Evolutionary conservation across 768 basidiomycete genomes (phyloP).

Genomic region (Pholiota molesta): DNA sequence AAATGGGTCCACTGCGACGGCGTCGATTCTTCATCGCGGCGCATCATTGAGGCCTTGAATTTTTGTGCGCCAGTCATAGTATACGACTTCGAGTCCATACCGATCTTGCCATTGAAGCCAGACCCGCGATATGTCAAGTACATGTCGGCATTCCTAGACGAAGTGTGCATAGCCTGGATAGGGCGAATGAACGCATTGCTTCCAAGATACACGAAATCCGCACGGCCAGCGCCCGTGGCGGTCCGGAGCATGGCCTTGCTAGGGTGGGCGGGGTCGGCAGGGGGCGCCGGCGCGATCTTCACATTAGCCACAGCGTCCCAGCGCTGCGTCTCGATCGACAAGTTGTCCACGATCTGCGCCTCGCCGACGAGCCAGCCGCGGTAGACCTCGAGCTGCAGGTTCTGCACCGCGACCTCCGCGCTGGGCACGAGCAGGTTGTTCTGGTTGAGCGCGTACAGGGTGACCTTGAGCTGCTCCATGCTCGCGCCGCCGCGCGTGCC

Average conservation of each 20-base stretch:
- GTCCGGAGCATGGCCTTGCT: slow-evolving; percentile 44
- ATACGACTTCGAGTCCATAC: slow-evolving; percentile 45
- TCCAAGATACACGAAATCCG: slow-evolving; percentile 50
- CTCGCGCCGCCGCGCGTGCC: slow-evolving; percentile 37
- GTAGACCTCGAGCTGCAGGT: slow-evolving; percentile 46
- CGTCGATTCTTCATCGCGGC: slow-evolving; percentile 9
- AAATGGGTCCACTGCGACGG: slow-evolving; percentile 43
- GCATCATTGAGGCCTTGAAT: slow-evolving; percentile 1
- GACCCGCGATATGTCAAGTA: slow-evolving; percentile 58
- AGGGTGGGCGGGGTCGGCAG: slow-evolving; percentile 33
- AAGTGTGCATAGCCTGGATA: slow-evolving; percentile 50
- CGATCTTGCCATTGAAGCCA: slow-evolving; percentile 50
- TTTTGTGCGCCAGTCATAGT: slow-evolving; percentile 32
- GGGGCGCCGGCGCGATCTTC: slow-evolving; percentile 44
- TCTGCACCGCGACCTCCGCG: slow-evolving; percentile 38
- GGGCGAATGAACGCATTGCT: slow-evolving; percentile 45
- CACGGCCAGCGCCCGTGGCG: slow-evolving; percentile 54
- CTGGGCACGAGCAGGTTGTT: slow-evolving; percentile 52
- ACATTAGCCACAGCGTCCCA: slow-evolving; percentile 54
- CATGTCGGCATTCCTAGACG: slow-evolving; percentile 53
- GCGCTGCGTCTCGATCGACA: slow-evolving; percentile 49
- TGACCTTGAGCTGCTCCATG: slow-evolving; percentile 48
- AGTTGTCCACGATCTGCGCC: slow-evolving; percentile 44
- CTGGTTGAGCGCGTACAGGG: slow-evolving; percentile 36
- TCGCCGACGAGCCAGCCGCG: slow-evolving; percentile 67